phyloP scores from a whole-genome alignment of 805 yeast species.

The Wickerhamomyces chambardii region DNA sequence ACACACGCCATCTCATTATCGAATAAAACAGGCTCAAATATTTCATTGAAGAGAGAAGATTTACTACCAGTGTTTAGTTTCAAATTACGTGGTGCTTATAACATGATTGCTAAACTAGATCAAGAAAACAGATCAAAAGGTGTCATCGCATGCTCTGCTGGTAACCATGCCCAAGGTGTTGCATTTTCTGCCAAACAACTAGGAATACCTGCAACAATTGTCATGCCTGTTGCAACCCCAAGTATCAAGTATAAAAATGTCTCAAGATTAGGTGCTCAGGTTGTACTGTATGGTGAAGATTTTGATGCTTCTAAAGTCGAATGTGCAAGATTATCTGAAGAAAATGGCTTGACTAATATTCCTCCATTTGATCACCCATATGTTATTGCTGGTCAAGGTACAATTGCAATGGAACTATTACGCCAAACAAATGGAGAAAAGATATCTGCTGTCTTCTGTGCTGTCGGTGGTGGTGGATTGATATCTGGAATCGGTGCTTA shows the following conservation, averaged over 20 bases:
- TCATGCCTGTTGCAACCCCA: constrained; percentile 97
- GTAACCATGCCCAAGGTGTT: constrained; percentile 99
- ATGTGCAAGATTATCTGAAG: constrained; percentile 61
- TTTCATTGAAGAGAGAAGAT: constrained; percentile 85
- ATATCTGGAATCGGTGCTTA: constrained; percentile 88
- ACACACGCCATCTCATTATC: constrained; percentile 69
- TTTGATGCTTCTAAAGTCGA: constrained; percentile 94
- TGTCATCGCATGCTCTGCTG: constrained; percentile 97
- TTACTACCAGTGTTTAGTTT: constrained; percentile 91
- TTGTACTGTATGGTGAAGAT: constrained; percentile 87
- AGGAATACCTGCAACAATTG: constrained; percentile 90
- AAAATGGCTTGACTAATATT: constrained; percentile 73
- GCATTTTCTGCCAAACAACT: constrained; percentile 84
- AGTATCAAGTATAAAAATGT: constrained; percentile 91
- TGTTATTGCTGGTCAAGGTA: constrained; percentile 98
- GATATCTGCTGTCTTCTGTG: constrained; percentile 80
- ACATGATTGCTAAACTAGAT: constrained; percentile 86
- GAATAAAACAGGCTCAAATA: constrained; percentile 64
- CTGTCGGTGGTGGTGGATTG: constrained; percentile 97
- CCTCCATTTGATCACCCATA: constrained; percentile 99
- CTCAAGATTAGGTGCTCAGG: constrained; percentile 86
- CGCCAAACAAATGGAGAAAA: constrained; percentile 77
- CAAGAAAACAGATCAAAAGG: constrained; percentile 58
- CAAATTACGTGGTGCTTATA: constrained; percentile 95
- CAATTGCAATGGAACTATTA: constrained; percentile 87